phyloP scores from a whole-genome alignment of 352 stramenopile species.

The Globisporangium mamillatum region DNA sequence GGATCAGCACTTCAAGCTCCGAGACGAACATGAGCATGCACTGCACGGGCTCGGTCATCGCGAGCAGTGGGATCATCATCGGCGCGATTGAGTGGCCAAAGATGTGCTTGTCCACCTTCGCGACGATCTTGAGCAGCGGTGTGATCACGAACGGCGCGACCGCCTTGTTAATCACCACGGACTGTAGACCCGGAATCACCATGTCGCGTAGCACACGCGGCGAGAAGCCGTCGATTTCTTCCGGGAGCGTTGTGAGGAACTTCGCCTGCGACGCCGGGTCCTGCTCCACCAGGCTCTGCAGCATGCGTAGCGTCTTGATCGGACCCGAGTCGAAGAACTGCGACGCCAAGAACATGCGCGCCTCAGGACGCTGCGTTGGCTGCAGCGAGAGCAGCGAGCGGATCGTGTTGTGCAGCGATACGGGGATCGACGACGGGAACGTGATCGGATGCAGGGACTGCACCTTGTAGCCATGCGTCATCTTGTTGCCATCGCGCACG shows the following conservation, averaged over 20 bases:
- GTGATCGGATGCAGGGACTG: conserved; percentile 86
- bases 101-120: conserved; percentile 83
- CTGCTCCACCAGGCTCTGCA: conserved; percentile 83
- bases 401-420: conserved; percentile 84
- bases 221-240: conserved; percentile 77
- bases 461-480: conserved; percentile 88
- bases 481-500: conserved; percentile 83
- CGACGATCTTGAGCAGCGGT: conserved; percentile 85
- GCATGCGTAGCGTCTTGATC: conserved; percentile 77
- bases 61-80: conserved; percentile 80
- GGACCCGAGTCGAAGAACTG: conserved; percentile 86
- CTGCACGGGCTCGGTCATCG: conserved; percentile 84
- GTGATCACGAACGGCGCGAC: conserved; percentile 87
- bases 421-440: conserved; percentile 74
- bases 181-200: conserved; percentile 76
- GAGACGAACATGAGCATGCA: conserved; percentile 91
- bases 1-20: conserved; percentile 75
- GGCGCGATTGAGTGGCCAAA: conserved; percentile 72
- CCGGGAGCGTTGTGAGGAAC: conserved; percentile 69
- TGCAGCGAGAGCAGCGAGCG: conserved; percentile 67
- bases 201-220: conserved; percentile 79
- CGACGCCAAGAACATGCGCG: conserved; percentile 72
- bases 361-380: conserved; percentile 58
- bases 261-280: conserved; percentile 79
- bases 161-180: conserved; percentile 81